Evolutionary conservation across 371 early-diverging fungal species (phyloP).

Genomic region (Mortierella sp.): DNA sequence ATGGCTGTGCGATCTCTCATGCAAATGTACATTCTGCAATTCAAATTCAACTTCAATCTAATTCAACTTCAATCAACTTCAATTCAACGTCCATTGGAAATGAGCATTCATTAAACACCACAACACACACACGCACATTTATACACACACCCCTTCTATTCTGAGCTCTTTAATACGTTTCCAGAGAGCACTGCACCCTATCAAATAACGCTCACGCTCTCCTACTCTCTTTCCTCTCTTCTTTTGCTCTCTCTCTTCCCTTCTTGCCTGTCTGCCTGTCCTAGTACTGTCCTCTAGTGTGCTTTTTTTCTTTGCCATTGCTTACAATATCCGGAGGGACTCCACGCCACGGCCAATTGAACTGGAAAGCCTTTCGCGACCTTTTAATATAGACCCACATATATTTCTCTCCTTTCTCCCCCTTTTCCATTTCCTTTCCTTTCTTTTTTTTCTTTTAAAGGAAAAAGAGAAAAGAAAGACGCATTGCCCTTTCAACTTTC

Average conservation of each 20-base stretch:
- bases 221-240: neutral
- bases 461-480: neutral
- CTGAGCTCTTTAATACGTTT: too few relatives aligned
- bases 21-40: neutral
- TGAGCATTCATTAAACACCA: neutral
- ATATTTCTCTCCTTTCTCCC: too few relatives aligned
- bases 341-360: too few relatives aligned
- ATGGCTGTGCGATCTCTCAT: neutral
- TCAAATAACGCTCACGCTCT: too few relatives aligned
- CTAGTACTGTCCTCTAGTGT: neutral
- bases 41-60: neutral
- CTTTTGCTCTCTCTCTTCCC: neutral
- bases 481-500: neutral
- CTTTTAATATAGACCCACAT: neutral
- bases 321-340: neutral
- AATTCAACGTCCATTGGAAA: conserved; percentile 1
- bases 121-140: too few relatives aligned
- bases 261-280: neutral
- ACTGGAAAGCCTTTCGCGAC: neutral
- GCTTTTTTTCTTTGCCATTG: neutral
- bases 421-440: too few relatives aligned
- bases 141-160: too few relatives aligned
- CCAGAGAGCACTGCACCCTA: too few relatives aligned
- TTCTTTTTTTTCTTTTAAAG: neutral
- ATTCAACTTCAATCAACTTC: too few relatives aligned